Evolutionary conservation across 2,329 filamentous ascomycete genomes (phyloP).

Genomic region (Chrysosporium queenslandicum): DNA sequence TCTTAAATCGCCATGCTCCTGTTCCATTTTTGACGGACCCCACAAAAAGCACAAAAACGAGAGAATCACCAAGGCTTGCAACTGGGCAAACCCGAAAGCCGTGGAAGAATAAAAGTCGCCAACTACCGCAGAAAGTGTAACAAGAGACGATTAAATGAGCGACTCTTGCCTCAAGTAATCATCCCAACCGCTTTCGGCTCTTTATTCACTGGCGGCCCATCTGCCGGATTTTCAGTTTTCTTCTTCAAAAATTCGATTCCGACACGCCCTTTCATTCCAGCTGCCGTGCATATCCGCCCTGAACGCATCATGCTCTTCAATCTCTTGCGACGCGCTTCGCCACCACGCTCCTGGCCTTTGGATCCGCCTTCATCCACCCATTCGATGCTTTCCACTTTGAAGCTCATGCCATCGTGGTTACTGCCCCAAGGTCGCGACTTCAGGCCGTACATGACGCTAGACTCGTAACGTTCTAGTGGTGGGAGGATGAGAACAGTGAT

Average conservation of each 20-base stretch:
- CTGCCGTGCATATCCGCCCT: slow-evolving; percentile 35
- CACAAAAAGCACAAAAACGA: too few relatives aligned
- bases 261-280: slow-evolving; percentile 15
- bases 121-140: background rate
- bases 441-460: slow-evolving; percentile 68
- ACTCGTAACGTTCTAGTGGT: slow-evolving; percentile 62
- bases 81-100: background rate
- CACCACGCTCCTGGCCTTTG: slow-evolving; percentile 38
- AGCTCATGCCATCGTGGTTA: slow-evolving; percentile 78
- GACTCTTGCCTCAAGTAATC: background rate
- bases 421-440: slow-evolving; percentile 69
- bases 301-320: slow-evolving; percentile 38
- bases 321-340: slow-evolving; percentile 41
- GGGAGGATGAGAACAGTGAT: slow-evolving; percentile 80
- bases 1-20: too few relatives aligned
- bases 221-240: background rate
- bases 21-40: too few relatives aligned
- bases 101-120: background rate
- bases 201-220: background rate
- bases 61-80: too few relatives aligned
- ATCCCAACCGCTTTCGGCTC: background rate
- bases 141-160: background rate
- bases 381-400: slow-evolving; percentile 67
- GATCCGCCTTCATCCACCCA: slow-evolving; percentile 67
- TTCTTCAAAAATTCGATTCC: slow-evolving; percentile 12